Base-by-base conservation (phyloP, 2,329 filamentous ascomycete species). In the Fusarium brachygibbosum region DNA sequence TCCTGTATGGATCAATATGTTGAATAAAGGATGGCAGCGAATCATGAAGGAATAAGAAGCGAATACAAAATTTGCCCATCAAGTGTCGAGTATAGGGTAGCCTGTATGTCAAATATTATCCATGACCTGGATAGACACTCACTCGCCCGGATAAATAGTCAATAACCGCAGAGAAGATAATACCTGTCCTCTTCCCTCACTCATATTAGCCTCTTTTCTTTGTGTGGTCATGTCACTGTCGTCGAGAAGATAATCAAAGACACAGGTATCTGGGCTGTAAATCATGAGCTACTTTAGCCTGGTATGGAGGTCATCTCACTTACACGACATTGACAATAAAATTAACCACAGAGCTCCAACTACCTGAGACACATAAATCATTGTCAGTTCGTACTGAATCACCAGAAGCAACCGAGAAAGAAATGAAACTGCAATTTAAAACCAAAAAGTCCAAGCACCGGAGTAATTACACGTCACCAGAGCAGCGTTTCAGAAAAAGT, bases 401-500 rank as follows among this genome's bases (percentile, higher is more conserved):
- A 29, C 4, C 4, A 31, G 6, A 28, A 28, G 48, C 10, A 19
- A 28, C 13, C 12, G 7, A 29, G 42, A 48, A n/a, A 35, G 7
- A 25, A 34, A 38, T 23, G 16, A 49, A 58, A 63, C 16, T n/a
- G 58, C 21, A n/a, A 34, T 28, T 21, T 19, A 17, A 48, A 10
- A 34, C n/a, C 21, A 29, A 25, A 28, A 31, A 38, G 31, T 19
- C 52, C 34, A 58, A 59, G 46, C 37, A 34, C 32, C 60, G 60
- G 62, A 60, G 23, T 32, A 66, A 69, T 58, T 51, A 25, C 12
- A 34, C 38, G 21, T 31, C 58, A 51, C 32, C 41, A 50, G 8
- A 17, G 48, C 23, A 40, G 21, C 17, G 70, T 71, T 66, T 60
- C 69, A 71, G 54, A 59, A 63, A 49, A 49, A 57, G 51, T 73